phyloP scores from a whole-genome alignment of 1,284 basidiomycete species.

The Singerocomus rubriflavus region DNA sequence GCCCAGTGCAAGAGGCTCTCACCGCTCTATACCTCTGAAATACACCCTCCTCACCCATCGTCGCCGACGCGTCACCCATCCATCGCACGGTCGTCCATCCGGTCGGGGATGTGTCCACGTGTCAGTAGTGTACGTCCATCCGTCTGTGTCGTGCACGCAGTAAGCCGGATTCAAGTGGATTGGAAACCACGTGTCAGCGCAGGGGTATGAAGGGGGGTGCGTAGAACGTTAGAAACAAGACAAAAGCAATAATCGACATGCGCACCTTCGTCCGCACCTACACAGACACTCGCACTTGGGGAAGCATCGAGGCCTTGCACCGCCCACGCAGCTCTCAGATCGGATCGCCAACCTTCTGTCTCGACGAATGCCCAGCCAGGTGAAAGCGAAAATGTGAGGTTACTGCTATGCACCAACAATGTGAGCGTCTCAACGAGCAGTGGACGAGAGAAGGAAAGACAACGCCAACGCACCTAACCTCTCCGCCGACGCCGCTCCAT shows the following conservation, averaged over 20 bases:
- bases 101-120: slow-evolving; percentile 39
- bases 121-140: neutral
- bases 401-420: slow-evolving; percentile 48
- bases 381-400: slow-evolving; percentile 69
- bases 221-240: neutral
- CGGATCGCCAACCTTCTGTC: slow-evolving; percentile 72
- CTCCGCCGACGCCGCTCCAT: slow-evolving; percentile 58
- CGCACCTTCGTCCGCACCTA: slow-evolving; percentile 17
- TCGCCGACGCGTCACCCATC: slow-evolving; percentile 57
- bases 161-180: neutral
- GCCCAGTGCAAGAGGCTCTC: neutral
- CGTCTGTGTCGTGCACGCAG: neutral
- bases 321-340: slow-evolving; percentile 56
- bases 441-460: too few relatives aligned
- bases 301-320: neutral
- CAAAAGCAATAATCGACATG: neutral
- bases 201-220: neutral
- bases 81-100: slow-evolving; percentile 30
- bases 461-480: slow-evolving; percentile 58
- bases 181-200: neutral
- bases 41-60: slow-evolving; percentile 67
- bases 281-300: slow-evolving; percentile 13
- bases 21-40: slow-evolving; percentile 27
- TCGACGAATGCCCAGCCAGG: slow-evolving; percentile 37
- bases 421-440: neutral